Evolutionary conservation across 78 protist species (phyloP), one percentile per base, ranked within the genome.

Genomic region (Pelomyxa schiedti): DNA sequence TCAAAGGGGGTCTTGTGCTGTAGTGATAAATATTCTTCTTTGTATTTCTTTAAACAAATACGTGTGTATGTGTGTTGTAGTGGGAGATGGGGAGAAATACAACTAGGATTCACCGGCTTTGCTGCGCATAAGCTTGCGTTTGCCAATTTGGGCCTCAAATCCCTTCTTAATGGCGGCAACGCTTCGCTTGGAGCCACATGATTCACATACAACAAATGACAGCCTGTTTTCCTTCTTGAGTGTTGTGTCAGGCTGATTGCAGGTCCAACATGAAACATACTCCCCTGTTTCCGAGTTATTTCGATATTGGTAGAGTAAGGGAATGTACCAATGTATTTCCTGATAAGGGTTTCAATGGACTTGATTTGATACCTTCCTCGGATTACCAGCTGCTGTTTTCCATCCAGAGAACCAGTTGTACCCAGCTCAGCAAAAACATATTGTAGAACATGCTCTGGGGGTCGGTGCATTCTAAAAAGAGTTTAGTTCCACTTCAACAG

Each of bases 381-480:
- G 72, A 95, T 86, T 53, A 94, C 82, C 53, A 95, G 79, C 8
- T 83, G 84, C 47, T 72, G 68, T 73, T 75, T 82, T 52, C 94
- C 96, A 64, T 92, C 97, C 35, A 94, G 70, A 5, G 93, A 81
- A 30, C 97, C 98, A 53, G 85, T 86, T 8, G 97, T 86, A 71
- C 97, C 96, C 75, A 95, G 67, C 71, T 95, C 97, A 36, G 94
- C 79, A 5, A 94, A 82, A 8, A 91, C 75, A 69, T 76, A 95
- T 9, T 79, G 29, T 38, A 84, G 65, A 29, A 95, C 76, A 52
- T 95, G 98, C 22, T 95, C 97, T 37, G 39, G 81, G 69, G 71
- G 47, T 5, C 96, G 92, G 42, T 90, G 80, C 37, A 94, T 47
- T 16, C 58, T 47, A 16, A 22, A 47, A 47, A 47, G 22, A 47